Base-by-base conservation (phyloP, 1,284 basidiomycete species). In the Entoloma clypeatum region DNA sequence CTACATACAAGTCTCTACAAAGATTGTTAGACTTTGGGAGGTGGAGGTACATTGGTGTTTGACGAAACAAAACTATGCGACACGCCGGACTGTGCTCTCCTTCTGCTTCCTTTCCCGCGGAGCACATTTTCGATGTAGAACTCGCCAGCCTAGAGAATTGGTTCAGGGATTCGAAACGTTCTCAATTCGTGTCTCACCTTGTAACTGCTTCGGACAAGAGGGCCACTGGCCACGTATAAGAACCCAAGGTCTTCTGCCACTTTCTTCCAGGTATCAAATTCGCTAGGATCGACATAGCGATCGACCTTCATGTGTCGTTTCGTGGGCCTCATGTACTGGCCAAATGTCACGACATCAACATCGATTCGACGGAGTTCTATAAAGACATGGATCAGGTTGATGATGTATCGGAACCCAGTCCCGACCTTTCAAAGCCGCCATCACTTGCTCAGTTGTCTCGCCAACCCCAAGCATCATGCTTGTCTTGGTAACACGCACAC, bases 221-320 rank as follows among this genome's bases (percentile, higher is more conserved):
- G 96, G 0, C 96, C 96, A 59, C 89, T 92, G 2, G 96, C 96
- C 25, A 98, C 95, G 57, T 99, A 99, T 37, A 98, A 61, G 76
- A 99, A 99, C 26, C 95, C 94, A 74, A 97, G 82, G 45, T 81
- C 79, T 59, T 98, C 91, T 8, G 96, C 95, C 10, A 87, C 71
- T 53, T 78, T 68, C 63, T 89, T 92, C 95, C 95, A 99, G 45
- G 77, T 71, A 43, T 90, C 86, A 57, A 98, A 99, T 63, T 97
- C 94, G 2, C 81, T 78, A 0, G 96, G 96, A 48, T 89, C 79
- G 11, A 99, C 92, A 58, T 99, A 99, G 16, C 91, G 86, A 52
- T 92, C 85, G 5, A 99, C 96, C 65, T 98, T 99, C 96, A 99
- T 99, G 65, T 99, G 96, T 23, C 86, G 77, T 66, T 99, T 99